Evolutionary conservation across 2,329 filamentous ascomycete genomes (phyloP).

Genomic region (Exophiala bonariae): DNA sequence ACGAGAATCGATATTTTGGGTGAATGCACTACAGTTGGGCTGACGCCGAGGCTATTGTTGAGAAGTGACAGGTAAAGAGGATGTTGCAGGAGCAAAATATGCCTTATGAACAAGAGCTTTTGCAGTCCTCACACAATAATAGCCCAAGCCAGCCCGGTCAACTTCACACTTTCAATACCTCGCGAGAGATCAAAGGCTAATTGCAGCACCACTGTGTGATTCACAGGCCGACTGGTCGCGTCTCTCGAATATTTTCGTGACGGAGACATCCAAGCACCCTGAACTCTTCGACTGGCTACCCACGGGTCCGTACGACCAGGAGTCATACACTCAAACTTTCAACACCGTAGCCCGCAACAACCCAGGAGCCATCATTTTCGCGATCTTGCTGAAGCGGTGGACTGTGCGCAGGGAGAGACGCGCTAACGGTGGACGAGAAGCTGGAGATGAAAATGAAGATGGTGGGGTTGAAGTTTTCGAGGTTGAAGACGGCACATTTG

Average conservation of each 20-base stretch:
- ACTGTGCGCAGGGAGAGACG: neutral
- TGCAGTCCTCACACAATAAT: no score
- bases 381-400: slow-evolving; percentile 9
- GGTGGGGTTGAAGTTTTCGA: neutral
- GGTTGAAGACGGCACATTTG: slow-evolving; percentile 4
- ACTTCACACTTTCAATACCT: no score
- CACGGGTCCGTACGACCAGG: neutral
- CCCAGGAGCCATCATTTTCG: neutral
- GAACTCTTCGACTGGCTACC: slow-evolving; percentile 6
- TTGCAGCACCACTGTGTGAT: no score
- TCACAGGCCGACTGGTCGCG: neutral
- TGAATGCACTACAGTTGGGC: no score
- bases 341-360: neutral
- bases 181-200: no score
- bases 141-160: no score
- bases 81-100: neutral
- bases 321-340: neutral
- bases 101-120: no score
- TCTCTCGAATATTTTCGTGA: neutral
- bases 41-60: no score
- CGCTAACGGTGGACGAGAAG: no score
- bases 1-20: no score
- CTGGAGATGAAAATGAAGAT: neutral
- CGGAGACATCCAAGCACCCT: neutral
- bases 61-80: no score